These are phyloP conservation scores for Volutella citrinella DNA, from an alignment of 2,329 filamentous ascomycete genomes.

Conservation along the genomic window DNA sequence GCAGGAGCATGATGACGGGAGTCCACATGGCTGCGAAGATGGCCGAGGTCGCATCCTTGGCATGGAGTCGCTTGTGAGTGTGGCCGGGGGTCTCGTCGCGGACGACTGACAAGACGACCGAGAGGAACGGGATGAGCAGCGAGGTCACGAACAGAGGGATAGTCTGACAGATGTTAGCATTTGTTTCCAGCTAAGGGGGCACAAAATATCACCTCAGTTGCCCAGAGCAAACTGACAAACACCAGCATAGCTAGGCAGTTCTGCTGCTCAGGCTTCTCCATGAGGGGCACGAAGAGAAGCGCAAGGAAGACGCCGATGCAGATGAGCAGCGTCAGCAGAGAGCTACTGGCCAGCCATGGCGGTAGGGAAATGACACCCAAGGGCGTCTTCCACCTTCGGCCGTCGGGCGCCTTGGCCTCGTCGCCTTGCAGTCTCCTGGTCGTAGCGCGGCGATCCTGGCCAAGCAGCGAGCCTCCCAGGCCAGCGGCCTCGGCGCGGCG, in stretches of 20 bases:
- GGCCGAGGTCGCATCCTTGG: constrained; percentile 76
- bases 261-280: constrained; percentile 86
- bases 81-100: constrained; percentile 60
- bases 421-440: constrained; percentile 81
- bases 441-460: constrained; percentile 65
- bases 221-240: constrained; percentile 93
- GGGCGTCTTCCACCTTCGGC: constrained; percentile 74
- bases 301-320: constrained; percentile 72
- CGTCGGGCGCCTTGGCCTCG: constrained; percentile 58
- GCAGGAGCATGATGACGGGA: constrained; percentile 94
- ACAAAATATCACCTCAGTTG: constrained; percentile 90
- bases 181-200: too few species aligned
- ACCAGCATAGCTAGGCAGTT: constrained; percentile 93
- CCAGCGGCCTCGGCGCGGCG: constrained; percentile 92
- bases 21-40: constrained; percentile 99
- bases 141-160: constrained; percentile 98
- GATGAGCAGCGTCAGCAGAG: constrained; percentile 71
- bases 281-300: constrained; percentile 74
- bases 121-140: constrained; percentile 87
- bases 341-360: constrained; percentile 77
- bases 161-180: too few species aligned
- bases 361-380: constrained; percentile 75
- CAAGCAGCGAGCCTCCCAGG: constrained; percentile 80
- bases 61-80: constrained; percentile 67
- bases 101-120: constrained; percentile 81